Evolutionary conservation across 2,329 filamentous ascomycete genomes (phyloP).

Genomic region (Magnaporthiopsis poae): DNA sequence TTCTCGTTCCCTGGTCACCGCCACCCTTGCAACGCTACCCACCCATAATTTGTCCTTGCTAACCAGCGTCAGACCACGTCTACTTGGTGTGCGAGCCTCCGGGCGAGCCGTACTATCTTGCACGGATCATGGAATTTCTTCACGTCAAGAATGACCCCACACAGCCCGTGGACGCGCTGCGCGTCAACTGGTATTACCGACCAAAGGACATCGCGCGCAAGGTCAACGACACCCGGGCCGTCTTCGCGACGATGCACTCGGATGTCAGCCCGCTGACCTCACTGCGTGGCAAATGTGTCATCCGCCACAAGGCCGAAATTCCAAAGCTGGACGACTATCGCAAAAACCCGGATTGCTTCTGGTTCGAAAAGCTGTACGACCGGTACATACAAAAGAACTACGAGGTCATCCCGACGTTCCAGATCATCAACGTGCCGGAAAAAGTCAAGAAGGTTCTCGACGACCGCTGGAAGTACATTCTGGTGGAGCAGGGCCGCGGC

Average conservation of each 20-base stretch:
- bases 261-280: conserved; percentile 88
- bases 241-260: conserved; percentile 97
- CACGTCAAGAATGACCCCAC: conserved; percentile 65
- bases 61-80: conserved; percentile 52
- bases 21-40: background rate
- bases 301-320: conserved; percentile 81
- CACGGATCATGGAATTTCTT: conserved; percentile 95
- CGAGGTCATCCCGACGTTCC: conserved; percentile 83
- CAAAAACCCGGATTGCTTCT: conserved; percentile 78
- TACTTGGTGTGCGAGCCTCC: conserved; percentile 96
- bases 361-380: conserved; percentile 96
- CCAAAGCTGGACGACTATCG: conserved; percentile 69
- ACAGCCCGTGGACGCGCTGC: conserved; percentile 71
- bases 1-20: background rate
- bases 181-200: conserved; percentile 97
- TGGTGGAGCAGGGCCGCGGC: conserved; percentile 84
- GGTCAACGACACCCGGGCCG: conserved; percentile 76
- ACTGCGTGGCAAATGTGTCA: conserved; percentile 84
- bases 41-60: conserved; percentile 8
- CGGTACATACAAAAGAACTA: conserved; percentile 97
- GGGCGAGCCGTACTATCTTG: conserved; percentile 94
- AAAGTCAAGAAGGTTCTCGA: conserved; percentile 93
- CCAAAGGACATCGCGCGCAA: conserved; percentile 92
- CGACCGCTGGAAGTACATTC: conserved; percentile 90
- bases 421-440: conserved; percentile 91